These are phyloP conservation scores for Pseudevernia furfuracea DNA, from an alignment of 495 filamentous ascomycete genomes.

Conservation along the genomic window DNA sequence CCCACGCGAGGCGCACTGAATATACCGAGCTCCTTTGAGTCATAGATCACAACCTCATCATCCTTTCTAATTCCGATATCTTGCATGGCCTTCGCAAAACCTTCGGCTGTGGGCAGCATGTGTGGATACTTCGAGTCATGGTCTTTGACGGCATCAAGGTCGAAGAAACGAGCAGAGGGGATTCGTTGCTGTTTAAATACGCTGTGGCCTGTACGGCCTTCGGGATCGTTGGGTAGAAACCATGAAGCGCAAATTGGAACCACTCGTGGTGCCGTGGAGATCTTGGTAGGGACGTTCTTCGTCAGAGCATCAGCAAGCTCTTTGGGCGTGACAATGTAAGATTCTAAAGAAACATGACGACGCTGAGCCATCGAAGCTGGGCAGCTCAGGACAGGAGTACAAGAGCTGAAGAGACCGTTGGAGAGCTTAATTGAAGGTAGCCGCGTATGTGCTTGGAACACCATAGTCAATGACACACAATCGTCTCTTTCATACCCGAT, in stretches of 20 bases:
- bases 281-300: constrained; percentile 63
- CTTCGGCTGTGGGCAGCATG: constrained; percentile 79
- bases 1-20: constrained; percentile 89
- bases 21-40: constrained; percentile 78
- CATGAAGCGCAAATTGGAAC: constrained; percentile 87
- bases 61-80: constrained; percentile 75
- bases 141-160: constrained; percentile 86
- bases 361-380: constrained; percentile 22
- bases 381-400: not conserved
- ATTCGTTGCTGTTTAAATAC: constrained; percentile 73
- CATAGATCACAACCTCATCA: constrained; percentile 89
- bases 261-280: constrained; percentile 68
- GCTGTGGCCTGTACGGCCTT: constrained; percentile 64
- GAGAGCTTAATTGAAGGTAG: not conserved
- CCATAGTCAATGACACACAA: constrained; percentile 2
- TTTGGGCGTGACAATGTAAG: constrained; percentile 76
- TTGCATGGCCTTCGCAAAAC: constrained; percentile 82
- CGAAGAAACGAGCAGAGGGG: constrained; percentile 88
- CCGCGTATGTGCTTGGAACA: not conserved
- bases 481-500: constrained; percentile 5
- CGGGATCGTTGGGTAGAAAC: constrained; percentile 87
- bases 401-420: not conserved
- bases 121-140: constrained; percentile 83
- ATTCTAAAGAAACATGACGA: constrained; percentile 52
- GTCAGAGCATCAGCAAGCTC: constrained; percentile 73